phyloP scores from a whole-genome alignment of 148 eudicot genomes.

The Fallopia convolvulus region DNA sequence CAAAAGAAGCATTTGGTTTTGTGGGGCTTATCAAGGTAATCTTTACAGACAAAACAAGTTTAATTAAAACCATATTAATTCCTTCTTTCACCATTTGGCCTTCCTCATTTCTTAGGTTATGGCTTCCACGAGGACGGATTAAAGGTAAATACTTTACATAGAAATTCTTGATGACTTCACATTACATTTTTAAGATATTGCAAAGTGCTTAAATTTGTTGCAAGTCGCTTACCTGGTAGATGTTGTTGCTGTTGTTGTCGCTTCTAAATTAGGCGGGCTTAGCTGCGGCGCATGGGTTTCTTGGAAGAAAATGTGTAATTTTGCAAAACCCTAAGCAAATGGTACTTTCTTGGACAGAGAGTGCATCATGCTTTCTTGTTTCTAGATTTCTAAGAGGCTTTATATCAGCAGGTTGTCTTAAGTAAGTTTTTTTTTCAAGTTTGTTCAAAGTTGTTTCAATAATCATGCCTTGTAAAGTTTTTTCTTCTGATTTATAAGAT shows the following conservation, averaged over 20 bases:
- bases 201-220: background rate
- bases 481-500: background rate
- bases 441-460: background rate
- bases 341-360: slow-evolving; percentile 67
- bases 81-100: background rate
- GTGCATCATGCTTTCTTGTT: slow-evolving; percentile 65
- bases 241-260: no score
- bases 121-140: slow-evolving; percentile 97
- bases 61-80: no score
- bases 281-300: slow-evolving; percentile 55
- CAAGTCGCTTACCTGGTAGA: background rate
- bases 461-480: background rate
- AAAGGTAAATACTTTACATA: slow-evolving; percentile 40
- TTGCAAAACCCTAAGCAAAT: slow-evolving; percentile 73
- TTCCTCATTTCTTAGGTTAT: slow-evolving; percentile 43
- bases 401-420: slow-evolving; percentile 65
- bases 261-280: slow-evolving; percentile 58
- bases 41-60: background rate
- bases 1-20: slow-evolving; percentile 90
- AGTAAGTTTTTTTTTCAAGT: slow-evolving; percentile 38
- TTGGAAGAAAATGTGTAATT: slow-evolving; percentile 30
- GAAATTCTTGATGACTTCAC: background rate
- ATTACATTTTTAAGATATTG: background rate
- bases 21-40: slow-evolving; percentile 95
- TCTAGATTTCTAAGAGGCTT: slow-evolving; percentile 53